Percentiles rank a stretch among this genome's conserved stretches.
Conservation (phyloP, 139 green algal species). For the Chlorella sp. region DNA sequence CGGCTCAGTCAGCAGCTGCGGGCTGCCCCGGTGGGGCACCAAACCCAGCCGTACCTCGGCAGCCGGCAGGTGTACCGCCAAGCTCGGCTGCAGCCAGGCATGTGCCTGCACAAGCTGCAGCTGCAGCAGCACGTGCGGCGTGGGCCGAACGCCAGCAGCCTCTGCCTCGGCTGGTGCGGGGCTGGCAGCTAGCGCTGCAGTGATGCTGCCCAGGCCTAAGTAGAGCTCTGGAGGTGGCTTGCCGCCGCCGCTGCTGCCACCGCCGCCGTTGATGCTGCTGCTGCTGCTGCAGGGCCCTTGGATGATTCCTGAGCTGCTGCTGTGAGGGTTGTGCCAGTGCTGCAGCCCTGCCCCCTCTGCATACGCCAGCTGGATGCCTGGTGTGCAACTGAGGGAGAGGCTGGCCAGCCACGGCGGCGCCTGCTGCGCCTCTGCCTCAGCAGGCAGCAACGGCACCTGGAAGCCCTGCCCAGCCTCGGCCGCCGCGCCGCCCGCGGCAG, state of each 20-base stretch:
- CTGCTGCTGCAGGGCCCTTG: background rate
- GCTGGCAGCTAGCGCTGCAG: background rate
- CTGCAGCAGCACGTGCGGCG: background rate
- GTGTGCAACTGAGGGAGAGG: background rate
- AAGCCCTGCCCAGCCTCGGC: conserved; percentile 25
- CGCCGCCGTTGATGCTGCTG: background rate
- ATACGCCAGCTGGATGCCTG: conserved; percentile 10
- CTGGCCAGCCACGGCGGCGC: conserved; percentile 9
- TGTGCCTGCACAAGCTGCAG: background rate
- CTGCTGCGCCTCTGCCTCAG: background rate
- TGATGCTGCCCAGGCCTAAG: conserved; percentile 3
- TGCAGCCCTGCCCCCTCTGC: background rate
- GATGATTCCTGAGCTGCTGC: background rate
- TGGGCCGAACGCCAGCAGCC: background rate
- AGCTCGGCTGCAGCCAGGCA: background rate
- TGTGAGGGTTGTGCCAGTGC: background rate
- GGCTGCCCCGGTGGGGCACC: background rate
- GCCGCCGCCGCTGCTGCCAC: background rate
- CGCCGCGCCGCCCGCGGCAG: background rate
- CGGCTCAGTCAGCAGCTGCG: conserved; percentile 8
- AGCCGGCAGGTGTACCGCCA: conserved; percentile 7
- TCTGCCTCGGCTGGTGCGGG: background rate
- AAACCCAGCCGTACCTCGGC: background rate
- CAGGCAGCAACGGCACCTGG: background rate
- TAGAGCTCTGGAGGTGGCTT: background rate